Percentiles rank a stretch among this genome's conserved stretches.
These are phyloP conservation scores for Thalassiosira mediterranea DNA, from an alignment of 352 stramenopile species.

Conservation along the genomic window DNA sequence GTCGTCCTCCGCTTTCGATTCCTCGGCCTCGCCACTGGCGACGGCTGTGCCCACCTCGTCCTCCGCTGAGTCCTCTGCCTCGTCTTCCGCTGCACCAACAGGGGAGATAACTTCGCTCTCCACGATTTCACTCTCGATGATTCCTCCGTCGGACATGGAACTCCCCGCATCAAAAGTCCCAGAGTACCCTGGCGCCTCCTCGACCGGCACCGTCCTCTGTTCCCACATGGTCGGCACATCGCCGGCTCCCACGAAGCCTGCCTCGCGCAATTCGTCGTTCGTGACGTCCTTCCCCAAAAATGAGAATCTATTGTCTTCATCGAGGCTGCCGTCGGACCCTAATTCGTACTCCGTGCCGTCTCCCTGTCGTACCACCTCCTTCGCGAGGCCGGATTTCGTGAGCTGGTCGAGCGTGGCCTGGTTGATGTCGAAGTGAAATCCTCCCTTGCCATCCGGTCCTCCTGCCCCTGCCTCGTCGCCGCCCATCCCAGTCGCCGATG, in stretches of 20 bases:
- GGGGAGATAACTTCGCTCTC: slow-evolving; percentile 32
- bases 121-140: slow-evolving; percentile 37
- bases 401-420: slow-evolving; percentile 67
- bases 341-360: slow-evolving; percentile 74
- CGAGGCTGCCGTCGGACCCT: slow-evolving; percentile 7
- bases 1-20: neutral
- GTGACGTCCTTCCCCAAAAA: slow-evolving; percentile 50
- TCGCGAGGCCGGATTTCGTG: slow-evolving; percentile 61
- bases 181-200: slow-evolving; percentile 29
- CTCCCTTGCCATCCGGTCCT: neutral
- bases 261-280: slow-evolving; percentile 48
- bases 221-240: slow-evolving; percentile 26
- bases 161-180: slow-evolving; percentile 14
- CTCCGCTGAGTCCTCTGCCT: neutral
- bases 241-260: slow-evolving; percentile 19
- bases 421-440: slow-evolving; percentile 65
- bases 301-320: slow-evolving; percentile 59
- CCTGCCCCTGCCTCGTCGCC: neutral
- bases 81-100: slow-evolving; percentile 8
- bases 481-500: neutral
- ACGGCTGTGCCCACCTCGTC: slow-evolving; percentile 13
- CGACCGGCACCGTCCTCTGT: slow-evolving; percentile 24
- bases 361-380: slow-evolving; percentile 72
- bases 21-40: neutral
- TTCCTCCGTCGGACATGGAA: slow-evolving; percentile 1